A percentile compares a stretch with the other conserved stretches of the same genome.
Conservation (phyloP, 805 yeast species). For the Candida endomychidarum region DNA sequence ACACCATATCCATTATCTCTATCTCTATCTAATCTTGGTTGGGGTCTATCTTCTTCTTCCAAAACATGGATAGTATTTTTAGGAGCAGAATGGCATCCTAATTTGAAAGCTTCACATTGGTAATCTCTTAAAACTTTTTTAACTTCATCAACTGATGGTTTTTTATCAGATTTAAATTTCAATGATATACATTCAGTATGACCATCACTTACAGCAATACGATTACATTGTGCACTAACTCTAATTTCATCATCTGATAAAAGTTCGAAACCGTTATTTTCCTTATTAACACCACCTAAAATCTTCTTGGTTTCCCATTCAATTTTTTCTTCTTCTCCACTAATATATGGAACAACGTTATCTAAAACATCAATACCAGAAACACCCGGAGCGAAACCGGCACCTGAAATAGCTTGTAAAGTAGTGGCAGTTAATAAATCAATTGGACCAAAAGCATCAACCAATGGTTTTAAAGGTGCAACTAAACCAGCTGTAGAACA, state of each 20-base stretch:
- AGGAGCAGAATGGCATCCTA: slow-evolving; percentile 92
- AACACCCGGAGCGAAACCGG: slow-evolving; percentile 97
- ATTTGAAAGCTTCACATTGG: slow-evolving; percentile 75
- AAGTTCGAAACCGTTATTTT: slow-evolving; percentile 54
- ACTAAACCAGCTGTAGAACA: slow-evolving; percentile 98
- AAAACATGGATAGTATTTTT: slow-evolving; percentile 86
- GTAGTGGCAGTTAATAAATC: slow-evolving; percentile 87
- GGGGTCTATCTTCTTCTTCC: slow-evolving; percentile 92
- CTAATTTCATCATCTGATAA: slow-evolving; percentile 68
- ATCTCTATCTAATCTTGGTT: slow-evolving; percentile 95
- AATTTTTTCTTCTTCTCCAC: slow-evolving; percentile 97
- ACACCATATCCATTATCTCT: slow-evolving; percentile 94
- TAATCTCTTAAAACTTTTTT: slow-evolving; percentile 69
- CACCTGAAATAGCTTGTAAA: slow-evolving; percentile 96
- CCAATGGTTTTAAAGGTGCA: slow-evolving; percentile 93
- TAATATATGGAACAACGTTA: slow-evolving; percentile 89
- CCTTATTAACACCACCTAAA: slow-evolving; percentile 61
- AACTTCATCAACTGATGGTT: slow-evolving; percentile 82
- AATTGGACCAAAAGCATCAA: slow-evolving; percentile 86
- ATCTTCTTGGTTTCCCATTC: slow-evolving; percentile 98
- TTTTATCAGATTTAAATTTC: slow-evolving; percentile 75
- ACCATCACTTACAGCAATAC: slow-evolving; percentile 97
- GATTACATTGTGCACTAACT: slow-evolving; percentile 94
- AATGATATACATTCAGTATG: slow-evolving; percentile 94
- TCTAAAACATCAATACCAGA: slow-evolving; percentile 93